Evolutionary conservation across 164 flowering plant genomes (phyloP), one percentile per base, ranked within the genome.

Genomic region (Taxillus chinensis): DNA sequence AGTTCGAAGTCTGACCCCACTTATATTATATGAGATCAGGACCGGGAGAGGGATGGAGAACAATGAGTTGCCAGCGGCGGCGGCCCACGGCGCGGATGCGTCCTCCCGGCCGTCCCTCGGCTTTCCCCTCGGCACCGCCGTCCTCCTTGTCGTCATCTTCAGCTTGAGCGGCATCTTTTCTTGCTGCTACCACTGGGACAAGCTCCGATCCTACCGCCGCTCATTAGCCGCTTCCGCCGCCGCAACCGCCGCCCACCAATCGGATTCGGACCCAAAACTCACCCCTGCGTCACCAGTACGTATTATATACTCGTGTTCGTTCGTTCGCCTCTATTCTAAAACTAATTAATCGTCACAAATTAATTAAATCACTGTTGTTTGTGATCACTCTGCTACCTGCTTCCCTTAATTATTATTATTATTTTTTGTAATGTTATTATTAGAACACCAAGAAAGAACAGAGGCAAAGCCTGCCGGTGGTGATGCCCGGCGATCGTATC

Each of bases 121-220:
- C 0, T 91, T 91, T 73, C 98, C 98, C 7, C 81, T 91, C 0
- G 98, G 98, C 7, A 89, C 90, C 0, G 96, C 90, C 1, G 76
- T 92, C 2, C 78, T 92, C 9, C 56, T 92, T 65, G 68, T 87
- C 62, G 51, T 84, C 66, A 79, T 89, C 14, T 89, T 92, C 81
- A 78, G 79, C 79, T 51, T 92, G 42, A 89, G 95, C 55, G 98
- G 95, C 0, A 71, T 89, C 71, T 87, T 92, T 82, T 87, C 96
- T 13, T 92, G 95, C 67, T 92, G 98, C 69, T 92, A 92, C 77
- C 96, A 92, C 75, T 89, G 98, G 96, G 98, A 92, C 61, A 87
- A 87, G 71, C 75, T 89, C 62, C 74, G 84, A 7, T 73, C 86
- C 3, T 78, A 87, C 62, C 90, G 96, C 45, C 51, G 51, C 51